Conservation (phyloP, 805 yeast species). For the Lipomyces yamanashiensis region DNA sequence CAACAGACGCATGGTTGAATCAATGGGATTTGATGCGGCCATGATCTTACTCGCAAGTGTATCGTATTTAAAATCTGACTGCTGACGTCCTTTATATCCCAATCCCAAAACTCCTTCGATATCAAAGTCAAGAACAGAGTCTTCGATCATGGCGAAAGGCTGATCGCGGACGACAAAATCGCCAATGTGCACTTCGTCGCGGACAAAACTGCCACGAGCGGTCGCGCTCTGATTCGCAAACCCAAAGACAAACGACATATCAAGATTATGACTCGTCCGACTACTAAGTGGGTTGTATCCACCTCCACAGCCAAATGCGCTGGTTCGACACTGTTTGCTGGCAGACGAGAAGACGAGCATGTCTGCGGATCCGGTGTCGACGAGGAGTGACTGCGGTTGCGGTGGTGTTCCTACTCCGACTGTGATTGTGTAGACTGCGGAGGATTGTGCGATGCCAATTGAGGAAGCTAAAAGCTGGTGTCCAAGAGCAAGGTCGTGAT, state of each 20-base stretch:
- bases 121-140: slow-evolving; percentile 31
- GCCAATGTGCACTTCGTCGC: slow-evolving; percentile 22
- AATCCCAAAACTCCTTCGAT: slow-evolving; percentile 34
- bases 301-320: slow-evolving; percentile 31
- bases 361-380: slow-evolving; percentile 33
- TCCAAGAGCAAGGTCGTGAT: slow-evolving; percentile 4
- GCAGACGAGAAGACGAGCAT: slow-evolving; percentile 26
- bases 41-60: slow-evolving; percentile 20
- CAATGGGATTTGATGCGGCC: background rate
- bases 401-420: slow-evolving; percentile 34
- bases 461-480: background rate
- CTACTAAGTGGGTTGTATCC: slow-evolving; percentile 28
- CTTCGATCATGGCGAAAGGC: slow-evolving; percentile 27
- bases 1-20: background rate
- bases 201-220: slow-evolving; percentile 28
- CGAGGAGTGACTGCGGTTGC: slow-evolving; percentile 29
- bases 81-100: slow-evolving; percentile 27
- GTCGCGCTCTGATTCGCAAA: slow-evolving; percentile 29
- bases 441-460: background rate
- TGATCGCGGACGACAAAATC: slow-evolving; percentile 5
- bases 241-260: slow-evolving; percentile 20
- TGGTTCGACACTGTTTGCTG: slow-evolving; percentile 21
- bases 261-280: slow-evolving; percentile 16
- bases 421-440: slow-evolving; percentile 27
- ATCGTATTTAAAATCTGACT: slow-evolving; percentile 27